A percentile compares a stretch with the other conserved stretches of the same genome.
Evolutionary conservation across 768 basidiomycete genomes (phyloP).

Genomic region (Rhodotorula kratochvilovae): DNA sequence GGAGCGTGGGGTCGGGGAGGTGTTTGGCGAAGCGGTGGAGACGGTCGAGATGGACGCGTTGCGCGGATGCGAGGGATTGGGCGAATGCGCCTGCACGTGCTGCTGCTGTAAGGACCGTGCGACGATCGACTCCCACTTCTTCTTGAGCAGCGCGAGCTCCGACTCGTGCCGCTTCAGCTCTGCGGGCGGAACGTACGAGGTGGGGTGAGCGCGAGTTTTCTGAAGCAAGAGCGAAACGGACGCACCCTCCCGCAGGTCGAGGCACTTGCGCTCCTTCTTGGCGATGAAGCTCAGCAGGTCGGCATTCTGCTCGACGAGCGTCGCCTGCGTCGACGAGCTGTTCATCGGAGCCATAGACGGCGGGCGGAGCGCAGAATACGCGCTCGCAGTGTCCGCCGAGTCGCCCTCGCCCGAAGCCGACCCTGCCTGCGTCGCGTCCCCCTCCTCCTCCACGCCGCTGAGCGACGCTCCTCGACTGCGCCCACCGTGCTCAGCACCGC

Average conservation of each 20-base stretch:
- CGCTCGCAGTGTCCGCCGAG: background rate
- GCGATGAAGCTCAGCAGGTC: constrained; percentile 43
- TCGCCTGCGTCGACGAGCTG: constrained; percentile 9
- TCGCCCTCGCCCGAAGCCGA: background rate
- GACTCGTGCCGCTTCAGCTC: constrained; percentile 42
- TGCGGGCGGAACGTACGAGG: constrained; percentile 16
- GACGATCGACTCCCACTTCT: constrained; percentile 41
- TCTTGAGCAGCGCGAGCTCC: constrained; percentile 38
- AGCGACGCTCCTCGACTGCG: background rate
- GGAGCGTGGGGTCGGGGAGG: constrained; percentile 11
- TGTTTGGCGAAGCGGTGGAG: constrained; percentile 13
- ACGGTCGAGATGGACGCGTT: constrained; percentile 10
- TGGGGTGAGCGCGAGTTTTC: background rate
- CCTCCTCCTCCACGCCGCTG: background rate
- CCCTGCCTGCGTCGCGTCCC: background rate
- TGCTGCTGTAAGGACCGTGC: constrained; percentile 25
- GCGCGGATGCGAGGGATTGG: background rate
- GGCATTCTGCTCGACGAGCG: constrained; percentile 35
- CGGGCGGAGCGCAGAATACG: background rate
- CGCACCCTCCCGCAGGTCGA: constrained; percentile 44
- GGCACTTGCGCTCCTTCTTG: constrained; percentile 43
- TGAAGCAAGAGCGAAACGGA: background rate
- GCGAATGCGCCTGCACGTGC: constrained; percentile 7
- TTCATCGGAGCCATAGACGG: background rate
- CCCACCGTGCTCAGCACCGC: no score